Conservation (phyloP, 2,329 filamentous ascomycete genomes). For the Verticillium longisporum region DNA sequence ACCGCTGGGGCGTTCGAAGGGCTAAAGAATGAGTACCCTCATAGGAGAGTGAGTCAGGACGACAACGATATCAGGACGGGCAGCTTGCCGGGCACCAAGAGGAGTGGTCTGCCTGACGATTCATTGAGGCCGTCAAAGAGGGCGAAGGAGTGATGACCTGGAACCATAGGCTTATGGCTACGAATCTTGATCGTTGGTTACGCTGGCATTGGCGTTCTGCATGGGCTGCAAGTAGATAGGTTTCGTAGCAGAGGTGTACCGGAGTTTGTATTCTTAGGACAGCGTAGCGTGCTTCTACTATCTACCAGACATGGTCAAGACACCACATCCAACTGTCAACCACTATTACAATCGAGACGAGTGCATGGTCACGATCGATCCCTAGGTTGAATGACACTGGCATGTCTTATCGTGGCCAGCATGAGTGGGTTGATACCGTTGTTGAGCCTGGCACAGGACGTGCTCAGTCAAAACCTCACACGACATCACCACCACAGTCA, state of each 20-base stretch:
- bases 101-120: constrained; percentile 80
- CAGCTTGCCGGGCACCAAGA: constrained; percentile 84
- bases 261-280: too few species aligned
- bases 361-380: too few species aligned
- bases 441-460: too few species aligned
- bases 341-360: too few species aligned
- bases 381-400: too few species aligned
- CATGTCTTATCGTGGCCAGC: too few species aligned
- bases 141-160: constrained; percentile 42
- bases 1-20: constrained; percentile 87
- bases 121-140: constrained; percentile 57
- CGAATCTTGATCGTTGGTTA: neutral
- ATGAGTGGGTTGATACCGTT: too few species aligned
- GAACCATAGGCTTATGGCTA: neutral
- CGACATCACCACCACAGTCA: neutral
- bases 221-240: too few species aligned
- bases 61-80: constrained; percentile 93
- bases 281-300: too few species aligned
- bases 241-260: too few species aligned
- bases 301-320: too few species aligned
- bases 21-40: constrained; percentile 80
- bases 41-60: constrained; percentile 84
- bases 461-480: neutral
- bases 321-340: too few species aligned
- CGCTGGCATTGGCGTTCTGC: neutral